Evolutionary conservation across 805 yeast genomes (phyloP).

Genomic region (Candida manassasensis): DNA sequence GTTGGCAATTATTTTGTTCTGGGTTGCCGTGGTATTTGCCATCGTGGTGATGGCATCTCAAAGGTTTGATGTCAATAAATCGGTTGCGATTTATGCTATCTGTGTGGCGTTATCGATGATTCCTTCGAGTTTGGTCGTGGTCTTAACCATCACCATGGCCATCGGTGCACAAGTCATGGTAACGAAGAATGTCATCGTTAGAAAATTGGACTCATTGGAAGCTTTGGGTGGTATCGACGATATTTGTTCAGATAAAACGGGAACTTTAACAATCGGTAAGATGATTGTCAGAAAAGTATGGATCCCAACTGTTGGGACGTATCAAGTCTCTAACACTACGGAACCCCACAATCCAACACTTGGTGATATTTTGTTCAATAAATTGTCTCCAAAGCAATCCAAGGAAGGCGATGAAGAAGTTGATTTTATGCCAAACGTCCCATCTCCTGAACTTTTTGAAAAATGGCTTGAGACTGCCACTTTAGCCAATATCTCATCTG

Average conservation of each 20-base stretch:
- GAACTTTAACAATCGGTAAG: constrained; percentile 75
- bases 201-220: constrained; percentile 73
- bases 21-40: constrained; percentile 79
- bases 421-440: constrained; percentile 17
- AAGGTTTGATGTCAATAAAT: constrained; percentile 64
- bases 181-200: constrained; percentile 63
- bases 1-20: constrained; percentile 68
- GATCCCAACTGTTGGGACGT: constrained; percentile 61
- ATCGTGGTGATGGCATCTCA: constrained; percentile 85
- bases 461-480: constrained; percentile 65
- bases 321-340: constrained; percentile 47
- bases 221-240: constrained; percentile 77
- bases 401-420: constrained; percentile 34
- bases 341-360: constrained; percentile 62
- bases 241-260: constrained; percentile 80
- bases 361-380: constrained; percentile 42
- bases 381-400: constrained; percentile 32
- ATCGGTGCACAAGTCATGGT: constrained; percentile 74
- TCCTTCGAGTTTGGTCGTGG: constrained; percentile 76
- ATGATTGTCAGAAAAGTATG: constrained; percentile 71
- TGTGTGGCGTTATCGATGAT: constrained; percentile 81
- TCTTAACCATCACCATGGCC: constrained; percentile 81
- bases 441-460: constrained; percentile 25
- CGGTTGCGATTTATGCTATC: constrained; percentile 84
- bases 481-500: constrained; percentile 73